These are phyloP conservation scores for Ophiostoma australiae DNA, from an alignment of 2,329 filamentous ascomycete genomes.

Conservation along the genomic window DNA sequence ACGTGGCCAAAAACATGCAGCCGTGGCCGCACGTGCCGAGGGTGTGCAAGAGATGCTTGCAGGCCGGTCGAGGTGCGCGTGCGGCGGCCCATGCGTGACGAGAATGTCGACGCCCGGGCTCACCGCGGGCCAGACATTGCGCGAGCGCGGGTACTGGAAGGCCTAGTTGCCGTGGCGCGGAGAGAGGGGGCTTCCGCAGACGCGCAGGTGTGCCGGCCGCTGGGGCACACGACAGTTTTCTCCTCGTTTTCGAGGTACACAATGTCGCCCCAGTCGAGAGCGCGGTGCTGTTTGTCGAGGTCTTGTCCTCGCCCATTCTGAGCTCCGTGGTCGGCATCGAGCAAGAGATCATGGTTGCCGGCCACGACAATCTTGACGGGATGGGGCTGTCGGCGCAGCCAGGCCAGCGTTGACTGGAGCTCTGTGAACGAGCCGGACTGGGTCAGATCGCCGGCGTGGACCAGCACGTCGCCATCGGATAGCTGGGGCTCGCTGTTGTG, in stretches of 20 bases:
- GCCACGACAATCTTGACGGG: constrained; percentile 43
- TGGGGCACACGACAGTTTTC: background rate
- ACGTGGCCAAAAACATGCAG: constrained; percentile 39
- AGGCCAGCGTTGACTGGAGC: constrained; percentile 36
- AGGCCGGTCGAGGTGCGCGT: background rate
- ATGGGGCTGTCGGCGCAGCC: constrained; percentile 40
- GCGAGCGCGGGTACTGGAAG: background rate
- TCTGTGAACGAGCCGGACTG: background rate
- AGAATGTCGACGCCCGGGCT: background rate
- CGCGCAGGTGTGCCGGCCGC: background rate
- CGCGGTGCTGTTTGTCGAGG: background rate
- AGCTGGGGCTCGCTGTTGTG: background rate
- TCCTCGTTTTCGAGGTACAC: background rate
- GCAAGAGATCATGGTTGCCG: constrained; percentile 36
- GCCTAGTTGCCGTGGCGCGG: background rate
- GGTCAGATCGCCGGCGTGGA: constrained; percentile 1
- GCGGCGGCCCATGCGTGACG: background rate
- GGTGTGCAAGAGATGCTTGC: constrained; percentile 20
- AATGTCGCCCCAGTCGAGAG: background rate
- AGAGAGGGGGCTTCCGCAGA: background rate
- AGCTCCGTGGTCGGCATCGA: constrained; percentile 14
- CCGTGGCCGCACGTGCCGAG: constrained; percentile 33
- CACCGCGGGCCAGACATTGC: background rate
- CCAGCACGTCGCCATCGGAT: background rate
- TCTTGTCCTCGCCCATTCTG: background rate